These are phyloP conservation scores for Lycium ferocissimum DNA, from an alignment of 257 asterid species.

Conservation along the genomic window DNA sequence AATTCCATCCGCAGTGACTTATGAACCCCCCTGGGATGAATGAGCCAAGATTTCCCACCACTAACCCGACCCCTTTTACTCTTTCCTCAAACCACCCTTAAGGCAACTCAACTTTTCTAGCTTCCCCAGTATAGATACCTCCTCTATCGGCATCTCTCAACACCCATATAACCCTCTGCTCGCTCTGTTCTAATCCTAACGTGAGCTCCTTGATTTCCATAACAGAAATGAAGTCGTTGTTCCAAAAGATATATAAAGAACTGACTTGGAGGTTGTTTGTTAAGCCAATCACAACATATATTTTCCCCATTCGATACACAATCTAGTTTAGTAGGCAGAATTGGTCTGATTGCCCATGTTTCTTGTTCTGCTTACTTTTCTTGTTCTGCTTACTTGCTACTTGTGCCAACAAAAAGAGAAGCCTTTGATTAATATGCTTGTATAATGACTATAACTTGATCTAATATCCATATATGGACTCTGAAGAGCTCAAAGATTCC, in stretches of 20 bases:
- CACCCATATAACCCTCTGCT: neutral
- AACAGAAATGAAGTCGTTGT: neutral
- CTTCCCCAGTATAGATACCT: neutral
- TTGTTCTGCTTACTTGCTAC: constrained; percentile 29
- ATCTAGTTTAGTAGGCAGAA: neutral
- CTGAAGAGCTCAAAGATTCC: too few species aligned
- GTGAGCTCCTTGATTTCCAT: too few species aligned
- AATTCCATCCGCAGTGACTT: neutral
- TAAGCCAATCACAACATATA: neutral
- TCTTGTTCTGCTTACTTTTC: constrained; percentile 36
- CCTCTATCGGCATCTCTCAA: neutral
- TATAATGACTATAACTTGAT: too few species aligned
- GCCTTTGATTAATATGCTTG: too few species aligned
- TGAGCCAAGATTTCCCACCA: neutral
- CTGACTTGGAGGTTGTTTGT: neutral
- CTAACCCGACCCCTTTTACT: neutral
- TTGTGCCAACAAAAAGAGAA: too few species aligned
- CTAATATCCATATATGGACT: too few species aligned
- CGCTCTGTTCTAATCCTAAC: too few species aligned
- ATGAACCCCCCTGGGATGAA: too few species aligned
- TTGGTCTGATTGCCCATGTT: neutral
- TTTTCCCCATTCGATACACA: neutral
- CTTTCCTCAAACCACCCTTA: neutral
- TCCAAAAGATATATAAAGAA: neutral
- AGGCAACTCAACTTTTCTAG: neutral